Evolutionary conservation across 176 grass and related monocot species (phyloP), one percentile per base, ranked within the genome.

Genomic region (Raddia guianensis): DNA sequence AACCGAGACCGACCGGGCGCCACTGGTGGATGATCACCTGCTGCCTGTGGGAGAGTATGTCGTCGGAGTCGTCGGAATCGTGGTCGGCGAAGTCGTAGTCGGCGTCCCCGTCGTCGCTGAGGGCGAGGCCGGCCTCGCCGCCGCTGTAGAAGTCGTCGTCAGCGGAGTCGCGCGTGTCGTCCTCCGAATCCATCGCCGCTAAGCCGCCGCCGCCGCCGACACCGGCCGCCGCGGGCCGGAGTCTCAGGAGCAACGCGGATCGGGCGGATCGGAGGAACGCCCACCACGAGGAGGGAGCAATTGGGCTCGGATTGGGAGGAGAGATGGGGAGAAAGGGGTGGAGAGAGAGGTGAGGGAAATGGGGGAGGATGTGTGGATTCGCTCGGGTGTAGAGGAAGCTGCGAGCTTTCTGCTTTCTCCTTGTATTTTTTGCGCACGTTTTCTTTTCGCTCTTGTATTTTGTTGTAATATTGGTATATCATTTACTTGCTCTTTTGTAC

Each of bases 141-240:
- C 79, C 88, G 65, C 86, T 94, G 80, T 91, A 89, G 83, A 94
- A 94, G 45, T 94, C 88, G 50, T 91, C 85, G 12, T 88, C 89
- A 48, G 77, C 19, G 18, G 84, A 90, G 63, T 86, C 73, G 6
- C 85, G 91, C 86, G 85, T 75, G 74, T 89, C 86, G 75, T 94
- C 91, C 85, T 94, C 88, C 19, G 86, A 90, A 75, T 89, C 86
- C 91, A 94, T 94, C 57, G 55, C 49, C 80, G 49, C 50, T 61
- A 33, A 64, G 27, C 54, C 55, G 21, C 58, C 60, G 58, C 73
- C 74, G 21, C 21, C 37, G 37, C 37, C 37, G 37, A 40, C 37
- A 40, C 37, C 58, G 58, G 58, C 4, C 20, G 58, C 10, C 42
- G 56, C 51, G 44, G 13, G 62, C 76, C 55, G 68, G 56, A 64